Evolutionary conservation across 371 early-diverging fungal species (phyloP).

Genomic region (Haplosporangium sp.): DNA sequence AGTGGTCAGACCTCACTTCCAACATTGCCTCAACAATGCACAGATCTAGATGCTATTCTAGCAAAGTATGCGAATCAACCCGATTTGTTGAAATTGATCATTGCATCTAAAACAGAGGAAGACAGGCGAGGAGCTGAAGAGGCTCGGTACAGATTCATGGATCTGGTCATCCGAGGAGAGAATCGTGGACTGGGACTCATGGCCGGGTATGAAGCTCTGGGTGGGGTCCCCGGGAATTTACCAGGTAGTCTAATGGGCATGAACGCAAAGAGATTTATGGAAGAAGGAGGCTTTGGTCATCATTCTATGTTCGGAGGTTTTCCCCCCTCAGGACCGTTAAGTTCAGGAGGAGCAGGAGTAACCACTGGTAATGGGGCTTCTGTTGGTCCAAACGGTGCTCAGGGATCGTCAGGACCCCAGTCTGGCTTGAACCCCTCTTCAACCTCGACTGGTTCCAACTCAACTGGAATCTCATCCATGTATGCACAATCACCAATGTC

Average conservation of each 20-base stretch:
- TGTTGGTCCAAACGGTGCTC: slow-evolving; percentile 19
- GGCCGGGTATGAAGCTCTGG: slow-evolving; percentile 44
- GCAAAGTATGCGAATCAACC: slow-evolving; percentile 69
- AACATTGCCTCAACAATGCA: slow-evolving; percentile 31
- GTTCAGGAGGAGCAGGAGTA: slow-evolving; percentile 6
- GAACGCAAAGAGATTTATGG: slow-evolving; percentile 41
- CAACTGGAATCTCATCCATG: slow-evolving; percentile 29
- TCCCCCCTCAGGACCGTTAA: slow-evolving; percentile 18
- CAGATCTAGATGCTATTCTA: slow-evolving; percentile 69
- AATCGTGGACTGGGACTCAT: slow-evolving; percentile 57
- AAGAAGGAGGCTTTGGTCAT: slow-evolving; percentile 35
- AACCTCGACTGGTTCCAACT: slow-evolving; percentile 16
- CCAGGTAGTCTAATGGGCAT: slow-evolving; percentile 35
- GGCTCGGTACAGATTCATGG: slow-evolving; percentile 67
- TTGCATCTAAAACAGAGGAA: slow-evolving; percentile 74
- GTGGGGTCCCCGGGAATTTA: slow-evolving; percentile 30
- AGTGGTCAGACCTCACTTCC: slow-evolving; percentile 31
- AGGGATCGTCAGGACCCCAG: slow-evolving; percentile 17
- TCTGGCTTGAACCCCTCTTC: slow-evolving; percentile 18
- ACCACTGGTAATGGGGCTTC: slow-evolving; percentile 7
- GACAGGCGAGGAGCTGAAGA: slow-evolving; percentile 74
- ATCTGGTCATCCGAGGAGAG: slow-evolving; percentile 60
- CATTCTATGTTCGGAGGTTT: slow-evolving; percentile 33
- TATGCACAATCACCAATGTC: slow-evolving; percentile 36
- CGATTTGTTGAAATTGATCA: slow-evolving; percentile 70